Base-by-base conservation (phyloP, 2,329 filamentous ascomycete genomes). In the Passalora sequoiae region DNA sequence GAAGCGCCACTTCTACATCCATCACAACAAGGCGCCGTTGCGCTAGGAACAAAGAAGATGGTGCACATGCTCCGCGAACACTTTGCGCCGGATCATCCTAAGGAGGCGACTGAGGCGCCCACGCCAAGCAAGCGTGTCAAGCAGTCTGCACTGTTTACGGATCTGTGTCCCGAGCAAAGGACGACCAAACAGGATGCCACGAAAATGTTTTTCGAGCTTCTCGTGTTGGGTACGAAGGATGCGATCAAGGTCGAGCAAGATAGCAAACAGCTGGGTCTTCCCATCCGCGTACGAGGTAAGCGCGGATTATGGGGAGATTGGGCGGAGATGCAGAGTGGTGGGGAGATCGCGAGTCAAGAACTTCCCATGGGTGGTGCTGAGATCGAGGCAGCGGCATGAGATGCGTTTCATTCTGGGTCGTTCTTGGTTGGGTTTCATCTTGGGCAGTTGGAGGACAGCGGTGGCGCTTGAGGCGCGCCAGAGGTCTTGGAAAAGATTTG, bases 141-240 rank as follows among this genome's bases (percentile, higher is more conserved):
- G 64, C 77, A 75, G 17, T 80, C 80, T 9, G 88, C 94, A 3
- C 75, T 94, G 3, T 96, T 98, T 74, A 91, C 96, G 59, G 85
- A 94, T 45, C 76, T 98, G 36, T 76, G 96, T 24, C 92, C 92
- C 0, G 87, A 94, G 67, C 70, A 75, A 52, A 78, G 77, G 48
- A 91, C 91, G 1, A 88, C 78, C 54, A 86, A 87, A 66, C 84
- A 85, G 6, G 92, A 97, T 59, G 92, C 92, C 0, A 98, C 92
- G 31, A 96, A 96, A 75, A 96, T 98, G 89, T 98, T 98, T 72
- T 98, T 98, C 59, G 92, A 98, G 69, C 84, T 92, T 42, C 75
- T 98, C 17, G 92, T 98, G 3, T 76, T 98, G 35, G 92, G 91
- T 4, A 98, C 92, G 30, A 98, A 98, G 70, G 92, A 98, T 63